Evolutionary conservation across 306 rosid species (phyloP), one percentile per base, ranked within the genome.

Genomic region (Comarum palustre): DNA sequence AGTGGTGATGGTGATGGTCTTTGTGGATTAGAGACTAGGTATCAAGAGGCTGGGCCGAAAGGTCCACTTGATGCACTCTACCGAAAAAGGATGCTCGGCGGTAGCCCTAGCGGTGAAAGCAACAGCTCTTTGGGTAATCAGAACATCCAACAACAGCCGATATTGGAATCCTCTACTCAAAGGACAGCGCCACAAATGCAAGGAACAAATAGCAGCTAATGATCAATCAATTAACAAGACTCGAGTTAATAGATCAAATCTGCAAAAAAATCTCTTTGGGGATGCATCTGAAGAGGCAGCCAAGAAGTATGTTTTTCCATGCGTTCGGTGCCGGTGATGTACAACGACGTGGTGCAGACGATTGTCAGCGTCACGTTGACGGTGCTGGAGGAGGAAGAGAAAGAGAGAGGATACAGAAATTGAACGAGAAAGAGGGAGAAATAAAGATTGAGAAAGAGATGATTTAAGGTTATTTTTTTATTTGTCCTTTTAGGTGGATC

Each of bases 11-110:
- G 36, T 34, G 36, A 34, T 34, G 4, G 36, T 34, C 36, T 34
- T 34, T 34, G 36, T 34, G 85, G 82, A 59, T 73, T 84, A 13
- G 84, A 81, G 50, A 27, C 70, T 4, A 69, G 57, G 78, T 84
- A 82, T 47, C 86, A 81, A 69, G 86, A 84, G 22, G 55, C 70
- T 1, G 86, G 82, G 48, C 84, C 81, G 2, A 84, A 84, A 62
- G 88, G 88, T 32, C 85, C 88, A 7, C 79, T 84, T 5, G 84
- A 81, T 72, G 84, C 78, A 1, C 78, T 81, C 25, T 76, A 81
- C 66, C 62, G 72, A 71, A 66, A 50, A 17, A 81, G 75, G 71
- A 15, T 81, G 25, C 60, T 76, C 6, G 84, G 81, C 11, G 72
- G 72, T 29, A 58, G 66, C 47, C 20, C 39, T n/a, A 7, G 66